These are phyloP conservation scores for Cerioporus squamosus DNA, from an alignment of 1,284 basidiomycete species.

Conservation along the genomic window DNA sequence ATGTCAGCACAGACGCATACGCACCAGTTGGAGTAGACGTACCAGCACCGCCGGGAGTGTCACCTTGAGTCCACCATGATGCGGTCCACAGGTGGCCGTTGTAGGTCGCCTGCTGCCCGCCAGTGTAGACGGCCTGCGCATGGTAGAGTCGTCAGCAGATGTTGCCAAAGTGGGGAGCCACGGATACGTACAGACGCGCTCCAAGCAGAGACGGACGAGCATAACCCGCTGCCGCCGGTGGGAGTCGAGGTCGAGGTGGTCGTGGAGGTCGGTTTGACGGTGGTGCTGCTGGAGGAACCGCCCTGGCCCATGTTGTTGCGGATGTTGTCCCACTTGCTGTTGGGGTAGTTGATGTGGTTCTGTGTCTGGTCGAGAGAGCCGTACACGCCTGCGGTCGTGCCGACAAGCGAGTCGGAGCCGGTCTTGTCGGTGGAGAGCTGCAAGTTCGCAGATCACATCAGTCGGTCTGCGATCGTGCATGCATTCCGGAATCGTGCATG, in stretches of 20 bases:
- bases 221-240: constrained; percentile 49
- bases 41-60: constrained; percentile 57
- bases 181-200: constrained; percentile 37
- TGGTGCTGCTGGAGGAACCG: constrained; percentile 29
- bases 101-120: constrained; percentile 54
- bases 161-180: background rate
- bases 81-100: constrained; percentile 63
- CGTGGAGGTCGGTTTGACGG: constrained; percentile 28
- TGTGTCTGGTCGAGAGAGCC: constrained; percentile 62
- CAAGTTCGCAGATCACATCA: constrained; percentile 18
- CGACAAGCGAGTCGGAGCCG: constrained; percentile 60
- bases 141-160: background rate
- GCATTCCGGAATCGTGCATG: too few species aligned
- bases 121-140: constrained; percentile 47
- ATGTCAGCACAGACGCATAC: constrained; percentile 3
- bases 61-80: constrained; percentile 66
- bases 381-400: constrained; percentile 49
- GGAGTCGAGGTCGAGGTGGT: constrained; percentile 20
- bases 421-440: constrained; percentile 69
- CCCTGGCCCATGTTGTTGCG: constrained; percentile 59
- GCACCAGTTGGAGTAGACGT: constrained; percentile 11
- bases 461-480: too few species aligned
- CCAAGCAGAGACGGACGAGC: constrained; percentile 45
- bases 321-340: constrained; percentile 74
- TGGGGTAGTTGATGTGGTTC: constrained; percentile 75